Percentiles rank a stretch among this genome's conserved stretches.
phyloP scores from a whole-genome alignment of 345 rosid species.

The Draba incana region DNA sequence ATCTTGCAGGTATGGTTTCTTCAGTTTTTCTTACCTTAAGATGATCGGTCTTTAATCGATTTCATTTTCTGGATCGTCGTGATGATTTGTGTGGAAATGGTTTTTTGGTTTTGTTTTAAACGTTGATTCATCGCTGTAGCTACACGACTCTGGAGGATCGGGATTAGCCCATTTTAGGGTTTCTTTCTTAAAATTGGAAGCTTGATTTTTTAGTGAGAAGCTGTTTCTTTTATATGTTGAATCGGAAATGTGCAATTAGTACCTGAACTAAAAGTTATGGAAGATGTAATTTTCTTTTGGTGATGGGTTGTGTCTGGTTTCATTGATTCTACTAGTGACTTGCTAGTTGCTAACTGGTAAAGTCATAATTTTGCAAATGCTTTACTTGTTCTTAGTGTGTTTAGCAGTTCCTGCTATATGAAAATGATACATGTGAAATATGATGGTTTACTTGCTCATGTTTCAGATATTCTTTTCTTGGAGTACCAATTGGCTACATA shows the following conservation, averaged over 20 bases:
- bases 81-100: background rate
- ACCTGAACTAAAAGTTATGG: background rate
- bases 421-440: background rate
- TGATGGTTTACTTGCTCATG: constrained; percentile 7
- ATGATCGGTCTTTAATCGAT: constrained; percentile 31
- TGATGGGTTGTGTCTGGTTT: too few species aligned
- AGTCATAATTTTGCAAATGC: constrained; percentile 14
- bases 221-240: constrained; percentile 1
- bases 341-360: too few species aligned
- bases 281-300: too few species aligned
- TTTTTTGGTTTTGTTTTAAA: background rate
- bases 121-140: background rate
- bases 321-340: too few species aligned
- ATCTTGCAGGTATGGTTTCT: constrained; percentile 22
- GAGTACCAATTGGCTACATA: background rate
- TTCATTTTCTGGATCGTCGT: constrained; percentile 20
- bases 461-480: constrained; percentile 22
- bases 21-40: background rate
- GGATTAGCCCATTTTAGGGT: constrained; percentile 14
- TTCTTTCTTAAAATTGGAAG: background rate
- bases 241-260: constrained; percentile 5
- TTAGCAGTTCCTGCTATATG: too few species aligned
- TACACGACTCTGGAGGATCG: constrained; percentile 24
- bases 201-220: background rate
- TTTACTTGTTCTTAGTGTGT: background rate